Base-by-base conservation (phyloP, 257 asterid species). In the Solanum rostratum region DNA sequence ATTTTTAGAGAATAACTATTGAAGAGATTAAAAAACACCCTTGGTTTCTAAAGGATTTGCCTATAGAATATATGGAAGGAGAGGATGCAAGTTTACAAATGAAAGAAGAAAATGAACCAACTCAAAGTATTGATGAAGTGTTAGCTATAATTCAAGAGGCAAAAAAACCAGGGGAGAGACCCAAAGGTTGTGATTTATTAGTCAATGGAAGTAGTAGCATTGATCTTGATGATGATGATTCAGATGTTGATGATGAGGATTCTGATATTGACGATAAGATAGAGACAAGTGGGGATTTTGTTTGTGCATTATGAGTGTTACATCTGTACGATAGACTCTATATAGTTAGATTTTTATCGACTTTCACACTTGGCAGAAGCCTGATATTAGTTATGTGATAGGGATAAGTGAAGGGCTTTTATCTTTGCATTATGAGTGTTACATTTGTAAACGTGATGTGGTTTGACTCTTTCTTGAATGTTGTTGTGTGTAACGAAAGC, bases 271-370 rank as follows among this genome's bases (percentile, higher is more conserved):
- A 94, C 37, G 79, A 86, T 83, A 97, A 94, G 27, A 83, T 85
- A 4, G 97, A 92, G 74, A 86, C 95, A 5, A 93, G 98, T 85
- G 97, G 94, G 33, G 99, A 96, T 46, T 96, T 92, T 86, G 96
- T 96, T 6, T 92, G 95, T 85, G 93, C 93, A 62, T 55, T 94
- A 27, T 94, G 90, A 90, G 27, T 15, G n/a, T 57, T 5, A 8
- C 19, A 13, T 6, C 8, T 6, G 13, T 41, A 71, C 4, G 8
- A 49, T 52, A 71, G 37, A 43, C 3, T 43, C 6, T 0, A 13
- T 22, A 1, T 73, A 13, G 10, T 71, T 0, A 3, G 2, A 6
- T 12, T 7, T 43, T 71, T 71, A 6, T 14, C 0, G 0, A 3
- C 0, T n/a, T n/a, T 12, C 9, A 2, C 5, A 0, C 3, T 18